Percentiles rank a stretch among this genome's conserved stretches.
Conservation (phyloP, 2,329 filamentous ascomycete genomes). For the Trichocomaceae sp. region DNA sequence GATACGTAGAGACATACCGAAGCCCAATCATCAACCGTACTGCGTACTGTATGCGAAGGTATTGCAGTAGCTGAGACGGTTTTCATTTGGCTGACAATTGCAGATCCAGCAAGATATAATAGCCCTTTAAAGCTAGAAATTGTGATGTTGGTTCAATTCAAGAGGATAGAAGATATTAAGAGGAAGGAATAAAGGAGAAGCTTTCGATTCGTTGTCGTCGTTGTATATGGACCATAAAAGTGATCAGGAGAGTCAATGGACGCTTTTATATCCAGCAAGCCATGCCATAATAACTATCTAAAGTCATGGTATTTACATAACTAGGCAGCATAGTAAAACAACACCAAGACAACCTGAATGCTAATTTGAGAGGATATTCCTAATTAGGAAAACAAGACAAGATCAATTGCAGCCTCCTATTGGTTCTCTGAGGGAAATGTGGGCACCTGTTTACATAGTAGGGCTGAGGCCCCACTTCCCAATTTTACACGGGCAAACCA, state of each 20-base stretch:
- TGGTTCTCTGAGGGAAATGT: not conserved
- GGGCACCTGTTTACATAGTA: not conserved
- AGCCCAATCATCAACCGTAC: not conserved
- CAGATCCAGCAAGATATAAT: not conserved
- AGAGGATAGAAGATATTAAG: not conserved
- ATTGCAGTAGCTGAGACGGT: not conserved
- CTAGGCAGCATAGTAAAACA: not conserved
- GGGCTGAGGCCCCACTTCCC: not conserved
- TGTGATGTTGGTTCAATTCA: not conserved
- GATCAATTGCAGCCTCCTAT: not conserved
- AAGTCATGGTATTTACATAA: not conserved
- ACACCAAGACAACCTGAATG: not conserved
- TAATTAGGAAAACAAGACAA: not conserved
- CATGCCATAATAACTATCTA: not conserved
- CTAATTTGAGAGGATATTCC: not conserved
- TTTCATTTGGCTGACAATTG: not conserved
- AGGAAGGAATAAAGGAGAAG: not conserved
- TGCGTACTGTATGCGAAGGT: not conserved
- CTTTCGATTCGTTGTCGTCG: not conserved
- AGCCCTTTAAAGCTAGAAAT: not conserved
- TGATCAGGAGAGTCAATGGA: not conserved
- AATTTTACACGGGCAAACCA: not conserved
- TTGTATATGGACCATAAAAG: not conserved
- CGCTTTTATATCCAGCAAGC: not conserved
- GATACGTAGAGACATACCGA: not conserved